A percentile compares a stretch with the other conserved stretches of the same genome.
Evolutionary conservation across 140 eudicot genomes (phyloP).

Genomic region (Stevia rebaudiana): DNA sequence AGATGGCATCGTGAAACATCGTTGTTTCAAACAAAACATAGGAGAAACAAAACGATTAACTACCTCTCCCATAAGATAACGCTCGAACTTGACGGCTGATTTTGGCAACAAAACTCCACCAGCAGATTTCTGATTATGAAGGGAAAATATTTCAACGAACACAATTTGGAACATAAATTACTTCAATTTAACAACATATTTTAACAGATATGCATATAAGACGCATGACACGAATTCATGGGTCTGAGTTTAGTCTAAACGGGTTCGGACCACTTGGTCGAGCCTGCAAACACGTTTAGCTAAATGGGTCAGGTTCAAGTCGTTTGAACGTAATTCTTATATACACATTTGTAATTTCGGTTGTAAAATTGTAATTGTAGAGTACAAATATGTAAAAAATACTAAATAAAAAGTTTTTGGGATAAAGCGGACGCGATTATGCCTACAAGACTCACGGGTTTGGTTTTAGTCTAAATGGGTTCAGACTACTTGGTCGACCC

Average conservation of each 20-base stretch:
- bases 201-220: not conserved
- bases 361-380: not conserved
- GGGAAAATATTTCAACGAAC: constrained; percentile 1
- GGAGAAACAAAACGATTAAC: constrained; percentile 4
- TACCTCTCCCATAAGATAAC: constrained; percentile 96
- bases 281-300: not conserved
- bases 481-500: not conserved
- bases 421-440: not conserved
- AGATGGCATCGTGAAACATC: not conserved
- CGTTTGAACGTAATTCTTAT: not conserved
- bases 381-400: not conserved
- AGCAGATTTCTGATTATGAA: constrained; percentile 71
- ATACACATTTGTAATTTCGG: not conserved
- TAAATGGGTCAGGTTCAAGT: not conserved
- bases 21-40: not conserved
- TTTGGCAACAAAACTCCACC: constrained; percentile 96
- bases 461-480: too few species aligned
- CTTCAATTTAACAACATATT: not conserved
- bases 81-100: constrained; percentile 92
- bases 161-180: not conserved
- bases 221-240: too few species aligned
- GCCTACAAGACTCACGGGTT: not conserved
- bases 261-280: not conserved
- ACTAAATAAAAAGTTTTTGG: too few species aligned
- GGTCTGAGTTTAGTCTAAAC: too few species aligned